Base-by-base conservation (phyloP, 2,329 filamentous ascomycete genomes). In the Colletotrichum sidae region DNA sequence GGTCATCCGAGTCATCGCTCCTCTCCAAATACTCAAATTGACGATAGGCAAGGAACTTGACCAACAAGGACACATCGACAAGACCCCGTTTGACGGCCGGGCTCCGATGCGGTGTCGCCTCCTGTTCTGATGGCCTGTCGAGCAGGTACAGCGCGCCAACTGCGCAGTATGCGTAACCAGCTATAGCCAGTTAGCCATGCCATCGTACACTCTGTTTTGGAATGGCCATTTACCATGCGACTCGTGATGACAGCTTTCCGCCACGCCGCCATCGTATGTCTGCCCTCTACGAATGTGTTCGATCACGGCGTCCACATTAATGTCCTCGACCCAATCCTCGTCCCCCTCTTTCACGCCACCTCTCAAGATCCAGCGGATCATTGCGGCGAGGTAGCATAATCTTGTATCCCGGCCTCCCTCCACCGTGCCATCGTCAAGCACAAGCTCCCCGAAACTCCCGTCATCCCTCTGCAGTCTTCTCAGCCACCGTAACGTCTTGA, bases 101-200 rank as follows among this genome's bases (percentile, higher is more conserved):
- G 6, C 72, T 68, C 54, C 72, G 73, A 58, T 57, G 67, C n/a
- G 80, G 65, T 11, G 74, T 72, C n/a, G 73, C 68, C 2, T 72
- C 67, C 53, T 73, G 73, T 58, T 80, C 75, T 1, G 81, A 78
- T 1, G 91, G 83, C 10, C 88, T 86, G 65, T 88, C 87, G n/a
- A 97, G 83, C 54, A 97, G 87, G 2, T 88, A 86, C 6, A 98
- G 81, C 5, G 93, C 91, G 10, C 88, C 89, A 58, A 97, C 86
- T 8, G 91, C 94, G 77, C 94, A 97, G 81, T 94, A 97, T 9
- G 93, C 94, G 76, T 97, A 95, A 17, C 96, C 96, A 70, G 93
- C 92, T 94, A 56, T 37, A 35, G n/a, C 8, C n/a, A 59, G 52
- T 34, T 60, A 45, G 25, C 25, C 25, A 25, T 25, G 4, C 25